phyloP scores from a whole-genome alignment of 805 yeast species.

The Teunomyces barrocoloradensis region DNA sequence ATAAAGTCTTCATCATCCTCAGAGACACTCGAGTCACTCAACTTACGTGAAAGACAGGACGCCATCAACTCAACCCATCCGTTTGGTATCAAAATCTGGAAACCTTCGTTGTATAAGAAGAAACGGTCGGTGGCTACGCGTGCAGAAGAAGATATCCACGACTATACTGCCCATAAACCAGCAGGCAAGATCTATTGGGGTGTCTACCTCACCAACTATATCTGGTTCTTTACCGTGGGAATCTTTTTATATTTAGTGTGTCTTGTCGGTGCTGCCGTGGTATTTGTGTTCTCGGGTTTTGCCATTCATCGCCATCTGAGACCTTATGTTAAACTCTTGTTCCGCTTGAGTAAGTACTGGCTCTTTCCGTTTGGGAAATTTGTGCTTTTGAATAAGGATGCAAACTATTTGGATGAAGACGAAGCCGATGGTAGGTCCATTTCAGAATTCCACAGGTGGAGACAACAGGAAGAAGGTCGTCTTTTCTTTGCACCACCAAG shows the following conservation, averaged over 20 bases:
- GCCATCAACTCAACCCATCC: conserved; percentile 98
- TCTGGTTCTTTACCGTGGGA: conserved; percentile 80
- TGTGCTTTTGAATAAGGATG: conserved; percentile 73
- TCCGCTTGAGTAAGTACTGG: conserved; percentile 66
- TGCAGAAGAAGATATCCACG: conserved; percentile 93
- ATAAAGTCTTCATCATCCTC: conserved; percentile 26
- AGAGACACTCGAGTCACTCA: conserved; percentile 75
- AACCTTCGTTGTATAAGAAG: conserved; percentile 94
- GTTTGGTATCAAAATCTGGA: conserved; percentile 97
- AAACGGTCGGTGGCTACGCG: conserved; percentile 84
- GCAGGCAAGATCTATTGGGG: conserved; percentile 54
- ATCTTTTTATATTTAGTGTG: conserved; percentile 54
- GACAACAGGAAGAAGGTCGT: conserved; percentile 70
- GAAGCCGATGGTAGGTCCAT: conserved; percentile 83
- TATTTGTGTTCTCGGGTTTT: conserved; percentile 41
- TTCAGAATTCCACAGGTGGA: conserved; percentile 86
- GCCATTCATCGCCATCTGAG: conserved; percentile 49
- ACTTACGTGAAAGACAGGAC: conserved; percentile 87
- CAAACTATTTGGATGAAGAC: conserved; percentile 81
- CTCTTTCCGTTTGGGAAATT: conserved; percentile 88
- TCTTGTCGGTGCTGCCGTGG: conserved; percentile 45
- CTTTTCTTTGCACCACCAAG: conserved; percentile 76
- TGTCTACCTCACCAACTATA: conserved; percentile 62
- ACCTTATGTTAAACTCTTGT: conserved; percentile 60
- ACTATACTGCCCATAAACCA: conserved; percentile 47